Evolutionary conservation across 495 filamentous ascomycete species (phyloP).

Genomic region (Penicillium verhagenii): DNA sequence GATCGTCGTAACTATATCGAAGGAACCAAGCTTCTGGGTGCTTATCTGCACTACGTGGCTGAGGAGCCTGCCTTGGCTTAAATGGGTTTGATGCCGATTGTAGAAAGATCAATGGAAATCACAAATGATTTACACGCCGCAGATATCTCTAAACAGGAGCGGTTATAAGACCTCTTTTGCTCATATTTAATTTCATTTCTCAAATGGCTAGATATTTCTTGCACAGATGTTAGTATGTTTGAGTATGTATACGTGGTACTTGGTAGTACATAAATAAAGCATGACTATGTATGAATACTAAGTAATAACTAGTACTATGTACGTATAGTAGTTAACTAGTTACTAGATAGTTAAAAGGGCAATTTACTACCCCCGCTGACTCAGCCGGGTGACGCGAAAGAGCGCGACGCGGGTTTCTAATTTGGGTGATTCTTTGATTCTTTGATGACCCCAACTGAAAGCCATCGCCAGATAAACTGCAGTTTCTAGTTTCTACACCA

Average conservation of each 20-base stretch:
- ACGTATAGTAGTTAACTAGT: background rate
- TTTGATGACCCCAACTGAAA: background rate
- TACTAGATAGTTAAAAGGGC: too few relatives aligned
- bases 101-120: background rate
- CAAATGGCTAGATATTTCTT: background rate
- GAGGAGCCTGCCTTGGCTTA: conserved; percentile 67
- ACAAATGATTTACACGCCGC: background rate
- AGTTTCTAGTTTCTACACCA: background rate
- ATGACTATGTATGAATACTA: too few relatives aligned
- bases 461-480: background rate
- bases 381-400: conserved; percentile 3
- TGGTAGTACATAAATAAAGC: background rate
- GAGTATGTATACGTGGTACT: background rate
- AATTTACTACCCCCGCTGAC: background rate
- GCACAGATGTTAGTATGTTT: background rate
- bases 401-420: conserved; percentile 2
- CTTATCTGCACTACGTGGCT: conserved; percentile 95
- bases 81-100: conserved; percentile 4
- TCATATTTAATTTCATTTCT: background rate
- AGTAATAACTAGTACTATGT: too few relatives aligned
- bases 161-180: background rate
- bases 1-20: conserved; percentile 97
- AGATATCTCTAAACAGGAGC: background rate
- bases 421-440: background rate
- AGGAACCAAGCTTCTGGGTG: conserved; percentile 92